These are phyloP conservation scores for Fusarium tjaetaba DNA, from an alignment of 2,329 filamentous ascomycete genomes.

Conservation along the genomic window DNA sequence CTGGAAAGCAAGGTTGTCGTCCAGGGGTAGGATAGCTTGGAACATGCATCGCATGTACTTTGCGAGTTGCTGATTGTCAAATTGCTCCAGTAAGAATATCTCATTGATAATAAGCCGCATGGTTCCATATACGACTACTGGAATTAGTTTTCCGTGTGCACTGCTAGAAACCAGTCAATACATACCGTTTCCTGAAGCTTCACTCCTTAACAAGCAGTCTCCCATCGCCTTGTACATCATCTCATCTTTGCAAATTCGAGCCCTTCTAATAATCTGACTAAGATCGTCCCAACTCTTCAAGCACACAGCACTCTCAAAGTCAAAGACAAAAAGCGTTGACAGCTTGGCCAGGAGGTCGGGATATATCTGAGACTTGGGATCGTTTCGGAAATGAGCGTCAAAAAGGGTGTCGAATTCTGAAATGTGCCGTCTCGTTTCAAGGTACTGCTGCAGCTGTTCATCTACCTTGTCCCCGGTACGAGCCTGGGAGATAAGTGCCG, in stretches of 20 bases:
- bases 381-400: conserved; percentile 55
- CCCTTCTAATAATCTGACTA: conserved; percentile 65
- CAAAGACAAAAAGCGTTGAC: conserved; percentile 75
- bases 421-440: conserved; percentile 68
- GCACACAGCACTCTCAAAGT: conserved; percentile 78
- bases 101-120: conserved; percentile 77
- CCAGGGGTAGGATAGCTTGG: conserved; percentile 69
- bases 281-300: conserved; percentile 76
- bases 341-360: conserved; percentile 70
- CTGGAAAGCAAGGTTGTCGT: conserved; percentile 65
- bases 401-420: conserved; percentile 69
- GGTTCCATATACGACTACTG: conserved; percentile 59
- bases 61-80: conserved; percentile 69
- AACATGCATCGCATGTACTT: conserved; percentile 85
- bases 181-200: conserved; percentile 62
- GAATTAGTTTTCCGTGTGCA: neutral
- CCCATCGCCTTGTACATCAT: conserved; percentile 70
- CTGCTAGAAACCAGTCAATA: neutral
- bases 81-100: conserved; percentile 66
- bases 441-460: conserved; percentile 68
- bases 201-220: conserved; percentile 68
- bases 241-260: conserved; percentile 55
- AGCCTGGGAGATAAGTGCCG: conserved; percentile 61
- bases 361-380: conserved; percentile 52
- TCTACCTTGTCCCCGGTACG: conserved; percentile 61